These are phyloP conservation scores for Termitomyces titanicus DNA, from an alignment of 768 basidiomycete species.

Conservation along the genomic window DNA sequence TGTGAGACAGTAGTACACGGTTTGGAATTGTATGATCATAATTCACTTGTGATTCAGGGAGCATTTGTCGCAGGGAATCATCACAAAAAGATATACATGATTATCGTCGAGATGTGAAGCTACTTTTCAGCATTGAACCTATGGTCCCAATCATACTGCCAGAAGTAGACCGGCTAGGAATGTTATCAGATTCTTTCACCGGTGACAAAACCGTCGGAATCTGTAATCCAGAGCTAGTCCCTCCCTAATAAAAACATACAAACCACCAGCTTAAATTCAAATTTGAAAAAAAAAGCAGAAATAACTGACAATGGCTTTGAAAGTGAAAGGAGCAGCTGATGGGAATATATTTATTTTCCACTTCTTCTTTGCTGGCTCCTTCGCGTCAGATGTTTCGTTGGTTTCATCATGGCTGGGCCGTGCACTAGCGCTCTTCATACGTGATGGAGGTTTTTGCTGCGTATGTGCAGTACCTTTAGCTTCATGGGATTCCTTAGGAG, in stretches of 20 bases:
- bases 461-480: neutral
- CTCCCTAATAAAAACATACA: slow-evolving; percentile 24
- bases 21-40: no score
- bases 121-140: slow-evolving; percentile 20
- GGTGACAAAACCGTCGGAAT: slow-evolving; percentile 71
- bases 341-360: slow-evolving; percentile 67
- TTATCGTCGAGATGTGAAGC: slow-evolving; percentile 14
- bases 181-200: slow-evolving; percentile 50
- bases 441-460: slow-evolving; percentile 13
- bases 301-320: slow-evolving; percentile 31
- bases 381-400: slow-evolving; percentile 2
- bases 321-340: slow-evolving; percentile 41
- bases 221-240: slow-evolving; percentile 36
- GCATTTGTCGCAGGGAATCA: neutral
- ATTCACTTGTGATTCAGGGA: no score
- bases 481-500: slow-evolving; percentile 1
- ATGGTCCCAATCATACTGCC: slow-evolving; percentile 23
- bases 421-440: slow-evolving; percentile 13
- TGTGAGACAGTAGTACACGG: no score
- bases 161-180: slow-evolving; percentile 45
- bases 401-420: slow-evolving; percentile 3
- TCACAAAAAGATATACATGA: no score
- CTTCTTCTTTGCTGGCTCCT: slow-evolving; percentile 49
- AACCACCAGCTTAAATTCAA: neutral
- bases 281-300: neutral